phyloP scores from a whole-genome alignment of 148 eudicot species.

The Vaccinium myrtillus region DNA sequence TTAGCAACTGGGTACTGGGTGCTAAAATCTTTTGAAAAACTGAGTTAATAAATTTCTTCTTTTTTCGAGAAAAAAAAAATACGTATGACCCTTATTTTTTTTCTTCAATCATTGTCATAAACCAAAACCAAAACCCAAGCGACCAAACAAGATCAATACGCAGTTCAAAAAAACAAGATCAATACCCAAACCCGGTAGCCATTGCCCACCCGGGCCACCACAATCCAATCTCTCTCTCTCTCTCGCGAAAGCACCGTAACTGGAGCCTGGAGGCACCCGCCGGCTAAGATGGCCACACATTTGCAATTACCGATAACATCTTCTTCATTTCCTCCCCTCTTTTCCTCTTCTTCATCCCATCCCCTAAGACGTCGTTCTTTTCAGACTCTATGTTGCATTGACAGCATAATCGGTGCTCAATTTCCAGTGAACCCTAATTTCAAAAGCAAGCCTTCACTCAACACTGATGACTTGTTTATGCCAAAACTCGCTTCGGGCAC shows the following conservation, averaged over 20 bases:
- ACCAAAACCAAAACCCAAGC: no score
- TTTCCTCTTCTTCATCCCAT: slow-evolving; percentile 31
- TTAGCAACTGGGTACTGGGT: no score
- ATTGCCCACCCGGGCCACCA: not conserved
- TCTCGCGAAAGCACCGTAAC: not conserved
- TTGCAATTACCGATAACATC: slow-evolving; percentile 47
- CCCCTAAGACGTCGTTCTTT: slow-evolving; percentile 16
- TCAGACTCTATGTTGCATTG: slow-evolving; percentile 25
- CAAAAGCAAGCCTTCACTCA: not conserved
- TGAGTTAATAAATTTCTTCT: no score
- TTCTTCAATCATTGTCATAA: no score
- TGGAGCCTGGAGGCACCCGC: not conserved
- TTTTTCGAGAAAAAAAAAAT: no score
- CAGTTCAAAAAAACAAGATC: no score
- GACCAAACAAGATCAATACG: no score
- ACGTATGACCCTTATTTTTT: no score
- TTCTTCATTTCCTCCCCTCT: slow-evolving; percentile 37
- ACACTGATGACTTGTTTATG: slow-evolving; percentile 56
- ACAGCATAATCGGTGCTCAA: slow-evolving; percentile 33
- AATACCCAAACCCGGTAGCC: no score
- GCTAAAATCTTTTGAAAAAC: no score
- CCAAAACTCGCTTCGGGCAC: slow-evolving; percentile 60
- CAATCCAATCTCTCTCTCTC: not conserved
- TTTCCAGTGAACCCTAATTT: slow-evolving; percentile 64
- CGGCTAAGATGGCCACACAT: slow-evolving; percentile 37